Evolutionary conservation across 306 rosid species (phyloP).

Genomic region (Ceratonia siliqua): DNA sequence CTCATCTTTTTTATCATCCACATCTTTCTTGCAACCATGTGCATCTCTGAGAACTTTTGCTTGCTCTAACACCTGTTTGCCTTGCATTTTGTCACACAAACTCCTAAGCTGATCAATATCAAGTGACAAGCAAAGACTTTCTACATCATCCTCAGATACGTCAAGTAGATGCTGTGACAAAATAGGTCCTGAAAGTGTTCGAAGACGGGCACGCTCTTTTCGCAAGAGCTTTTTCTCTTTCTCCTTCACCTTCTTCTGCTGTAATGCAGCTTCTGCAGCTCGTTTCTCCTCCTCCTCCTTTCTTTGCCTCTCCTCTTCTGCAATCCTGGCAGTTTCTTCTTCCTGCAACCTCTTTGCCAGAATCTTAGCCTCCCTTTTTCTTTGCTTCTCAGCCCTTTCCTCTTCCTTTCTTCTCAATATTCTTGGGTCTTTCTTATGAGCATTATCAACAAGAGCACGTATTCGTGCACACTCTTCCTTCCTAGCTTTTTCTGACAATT

Average conservation of each 20-base stretch:
- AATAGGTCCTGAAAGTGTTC: conserved; percentile 69
- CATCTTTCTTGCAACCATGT: conserved; percentile 40
- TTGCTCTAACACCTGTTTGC: conserved; percentile 48
- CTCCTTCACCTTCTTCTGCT: conserved; percentile 82
- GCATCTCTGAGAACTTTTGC: conserved; percentile 67
- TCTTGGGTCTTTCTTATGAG: conserved; percentile 91
- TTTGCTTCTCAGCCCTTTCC: conserved; percentile 86
- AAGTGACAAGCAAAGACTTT: conserved; percentile 72
- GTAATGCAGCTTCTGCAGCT: conserved; percentile 80
- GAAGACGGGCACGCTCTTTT: conserved; percentile 84
- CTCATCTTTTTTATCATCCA: conserved; percentile 48
- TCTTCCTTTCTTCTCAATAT: conserved; percentile 83
- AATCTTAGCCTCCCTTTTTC: conserved; percentile 81
- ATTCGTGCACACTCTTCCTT: conserved; percentile 86
- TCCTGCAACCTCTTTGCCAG: conserved; percentile 84
- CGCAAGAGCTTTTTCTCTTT: conserved; percentile 96
- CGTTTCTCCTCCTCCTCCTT: conserved; percentile 83
- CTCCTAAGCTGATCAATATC: conserved; percentile 66
- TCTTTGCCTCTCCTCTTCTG: conserved; percentile 69
- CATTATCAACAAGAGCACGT: conserved; percentile 89
- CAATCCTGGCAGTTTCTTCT: conserved; percentile 86
- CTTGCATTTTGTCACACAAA: conserved; percentile 76
- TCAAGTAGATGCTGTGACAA: conserved; percentile 50
- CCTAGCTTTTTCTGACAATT: conserved; percentile 88
- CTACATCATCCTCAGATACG: conserved; percentile 73